Conservation (phyloP, 2,329 filamentous ascomycete species). For the Grosmannia huntii region DNA sequence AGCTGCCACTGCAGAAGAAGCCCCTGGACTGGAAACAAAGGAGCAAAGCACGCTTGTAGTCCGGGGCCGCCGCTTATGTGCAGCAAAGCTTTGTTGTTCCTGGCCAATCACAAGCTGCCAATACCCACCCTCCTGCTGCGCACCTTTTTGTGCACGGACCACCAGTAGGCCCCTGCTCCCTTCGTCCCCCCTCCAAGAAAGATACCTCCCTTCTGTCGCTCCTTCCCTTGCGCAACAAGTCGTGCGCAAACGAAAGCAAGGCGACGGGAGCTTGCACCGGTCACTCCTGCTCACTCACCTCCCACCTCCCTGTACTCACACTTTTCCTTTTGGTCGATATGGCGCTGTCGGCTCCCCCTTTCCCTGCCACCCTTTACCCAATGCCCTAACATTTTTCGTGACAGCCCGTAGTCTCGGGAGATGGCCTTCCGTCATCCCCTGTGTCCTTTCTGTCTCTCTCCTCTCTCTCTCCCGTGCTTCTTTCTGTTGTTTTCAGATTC, state of each 20-base stretch:
- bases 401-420: neutral
- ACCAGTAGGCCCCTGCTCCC: conserved; percentile 3
- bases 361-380: neutral
- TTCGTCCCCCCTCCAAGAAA: neutral
- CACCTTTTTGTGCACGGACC: neutral
- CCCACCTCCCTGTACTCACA: neutral
- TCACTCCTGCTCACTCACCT: conserved; percentile 5
- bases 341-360: neutral
- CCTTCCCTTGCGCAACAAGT: neutral
- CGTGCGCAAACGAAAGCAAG: neutral
- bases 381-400: conserved; percentile 3
- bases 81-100: neutral
- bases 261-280: conserved; percentile 7
- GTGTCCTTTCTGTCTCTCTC: conserved; percentile 1
- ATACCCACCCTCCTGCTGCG: neutral
- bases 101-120: neutral
- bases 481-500: conserved; percentile 9
- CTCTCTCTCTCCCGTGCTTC: neutral
- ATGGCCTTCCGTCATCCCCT: conserved; percentile 2
- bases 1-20: neutral
- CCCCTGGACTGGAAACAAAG: neutral
- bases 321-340: neutral
- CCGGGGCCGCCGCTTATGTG: neutral
- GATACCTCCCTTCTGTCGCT: neutral
- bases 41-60: neutral